phyloP scores from a whole-genome alignment of 179 eudicot species.

The Beta macrorhiza region DNA sequence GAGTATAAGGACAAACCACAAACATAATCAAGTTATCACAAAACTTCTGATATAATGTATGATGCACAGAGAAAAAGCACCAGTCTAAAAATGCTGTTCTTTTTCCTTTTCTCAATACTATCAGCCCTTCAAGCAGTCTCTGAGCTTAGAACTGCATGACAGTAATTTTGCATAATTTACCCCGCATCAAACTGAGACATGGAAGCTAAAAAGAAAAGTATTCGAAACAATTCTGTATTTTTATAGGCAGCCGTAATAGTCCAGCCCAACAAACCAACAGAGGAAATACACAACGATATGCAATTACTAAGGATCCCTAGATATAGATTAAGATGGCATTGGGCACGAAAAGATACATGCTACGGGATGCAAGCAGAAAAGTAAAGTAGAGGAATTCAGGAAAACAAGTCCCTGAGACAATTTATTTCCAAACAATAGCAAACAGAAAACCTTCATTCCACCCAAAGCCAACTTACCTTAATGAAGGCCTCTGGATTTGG shows the following conservation, averaged over 20 bases:
- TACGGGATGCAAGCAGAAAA: not conserved
- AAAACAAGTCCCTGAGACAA: not conserved
- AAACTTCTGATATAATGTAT: not conserved
- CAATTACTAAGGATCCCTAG: too few relatives aligned
- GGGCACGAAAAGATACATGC: not conserved
- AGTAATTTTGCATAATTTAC: not conserved
- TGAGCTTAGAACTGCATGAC: not conserved
- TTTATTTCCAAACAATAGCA: not conserved
- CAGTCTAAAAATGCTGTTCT: too few relatives aligned
- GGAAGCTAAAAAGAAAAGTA: not conserved
- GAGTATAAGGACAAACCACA: slow-evolving; percentile 15
- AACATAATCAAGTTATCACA: not conserved
- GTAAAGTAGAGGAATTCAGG: not conserved
- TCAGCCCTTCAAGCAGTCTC: not conserved
- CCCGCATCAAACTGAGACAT: not conserved
- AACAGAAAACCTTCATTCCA: not conserved
- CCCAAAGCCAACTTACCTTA: slow-evolving; percentile 37
- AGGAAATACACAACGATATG: not conserved
- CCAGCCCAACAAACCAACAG: not conserved
- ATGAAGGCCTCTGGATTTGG: slow-evolving; percentile 75
- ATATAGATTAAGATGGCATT: not conserved
- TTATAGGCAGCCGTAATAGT: not conserved
- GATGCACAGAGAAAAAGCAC: not conserved
- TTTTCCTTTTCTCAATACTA: too few relatives aligned
- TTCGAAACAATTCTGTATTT: not conserved